phyloP scores from a whole-genome alignment of 2,329 filamentous ascomycete genomes.

The Hypoxylon sp. region DNA sequence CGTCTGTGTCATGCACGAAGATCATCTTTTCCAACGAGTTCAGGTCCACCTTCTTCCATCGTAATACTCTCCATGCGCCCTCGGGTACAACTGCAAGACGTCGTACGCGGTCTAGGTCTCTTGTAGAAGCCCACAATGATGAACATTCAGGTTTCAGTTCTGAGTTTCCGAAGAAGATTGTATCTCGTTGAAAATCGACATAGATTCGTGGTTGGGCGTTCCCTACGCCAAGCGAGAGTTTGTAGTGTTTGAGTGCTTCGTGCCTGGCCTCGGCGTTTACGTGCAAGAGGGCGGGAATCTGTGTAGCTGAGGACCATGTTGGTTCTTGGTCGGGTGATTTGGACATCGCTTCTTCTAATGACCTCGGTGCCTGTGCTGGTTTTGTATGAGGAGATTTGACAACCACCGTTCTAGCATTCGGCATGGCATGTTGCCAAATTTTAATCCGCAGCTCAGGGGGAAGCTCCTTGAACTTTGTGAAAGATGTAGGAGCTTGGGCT shows the following conservation, averaged over 20 bases:
- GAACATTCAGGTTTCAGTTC: constrained; percentile 44
- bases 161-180: constrained; percentile 44
- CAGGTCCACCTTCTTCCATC: constrained; percentile 42
- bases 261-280: constrained; percentile 46
- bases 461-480: constrained; percentile 44
- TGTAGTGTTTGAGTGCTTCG: constrained; percentile 46
- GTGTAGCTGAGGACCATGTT: constrained; percentile 45
- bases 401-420: constrained; percentile 42
- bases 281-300: constrained; percentile 46
- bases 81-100: constrained; percentile 47
- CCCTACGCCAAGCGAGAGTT: constrained; percentile 42
- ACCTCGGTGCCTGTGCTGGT: constrained; percentile 27
- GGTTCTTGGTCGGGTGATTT: constrained; percentile 28
- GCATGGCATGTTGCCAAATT: constrained; percentile 47
- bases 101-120: constrained; percentile 39
- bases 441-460: constrained; percentile 47
- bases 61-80: constrained; percentile 45
- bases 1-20: constrained; percentile 45
- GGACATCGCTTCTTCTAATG: constrained; percentile 41
- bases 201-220: constrained; percentile 42
- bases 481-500: constrained; percentile 30
- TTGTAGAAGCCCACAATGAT: constrained; percentile 41
- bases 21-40: constrained; percentile 44
- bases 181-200: constrained; percentile 46
- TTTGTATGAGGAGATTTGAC: constrained; percentile 41